These are phyloP conservation scores for Corymbia citriodora DNA, from an alignment of 441 rosid species.

Conservation along the genomic window DNA sequence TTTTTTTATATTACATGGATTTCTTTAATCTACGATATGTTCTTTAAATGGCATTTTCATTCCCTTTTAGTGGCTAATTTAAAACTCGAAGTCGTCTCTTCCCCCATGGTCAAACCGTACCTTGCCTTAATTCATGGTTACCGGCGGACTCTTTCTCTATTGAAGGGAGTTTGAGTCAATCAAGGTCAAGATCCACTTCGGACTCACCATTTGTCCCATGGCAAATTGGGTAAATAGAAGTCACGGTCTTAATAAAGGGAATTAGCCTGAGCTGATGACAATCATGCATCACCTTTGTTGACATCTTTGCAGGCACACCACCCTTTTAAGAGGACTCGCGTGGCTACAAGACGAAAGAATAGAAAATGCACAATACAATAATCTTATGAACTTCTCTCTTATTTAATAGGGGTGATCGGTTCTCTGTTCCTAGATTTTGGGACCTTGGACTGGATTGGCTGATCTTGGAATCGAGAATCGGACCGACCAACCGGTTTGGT, in stretches of 20 bases:
- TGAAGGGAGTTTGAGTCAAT: background rate
- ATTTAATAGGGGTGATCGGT: too few species aligned
- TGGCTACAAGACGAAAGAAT: background rate
- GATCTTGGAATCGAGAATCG: too few species aligned
- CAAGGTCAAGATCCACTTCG: background rate
- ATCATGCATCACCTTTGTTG: background rate
- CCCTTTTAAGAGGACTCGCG: background rate
- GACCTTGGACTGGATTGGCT: too few species aligned
- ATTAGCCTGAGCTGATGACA: background rate
- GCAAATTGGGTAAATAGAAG: background rate
- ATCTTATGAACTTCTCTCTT: too few species aligned
- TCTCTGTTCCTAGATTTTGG: too few species aligned
- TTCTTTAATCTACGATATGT: background rate
- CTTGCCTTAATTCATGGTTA: background rate
- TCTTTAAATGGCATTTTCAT: background rate
- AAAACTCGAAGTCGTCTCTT: background rate
- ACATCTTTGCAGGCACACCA: background rate
- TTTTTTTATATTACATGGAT: background rate
- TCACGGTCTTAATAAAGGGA: background rate
- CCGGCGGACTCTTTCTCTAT: background rate
- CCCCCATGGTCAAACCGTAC: background rate
- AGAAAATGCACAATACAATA: background rate
- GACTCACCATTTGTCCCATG: background rate
- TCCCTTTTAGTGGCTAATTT: background rate
- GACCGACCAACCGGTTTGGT: too few species aligned